These are phyloP conservation scores for Oryza rufipogon DNA, from an alignment of 176 grass and related monocot genomes.

Conservation along the genomic window DNA sequence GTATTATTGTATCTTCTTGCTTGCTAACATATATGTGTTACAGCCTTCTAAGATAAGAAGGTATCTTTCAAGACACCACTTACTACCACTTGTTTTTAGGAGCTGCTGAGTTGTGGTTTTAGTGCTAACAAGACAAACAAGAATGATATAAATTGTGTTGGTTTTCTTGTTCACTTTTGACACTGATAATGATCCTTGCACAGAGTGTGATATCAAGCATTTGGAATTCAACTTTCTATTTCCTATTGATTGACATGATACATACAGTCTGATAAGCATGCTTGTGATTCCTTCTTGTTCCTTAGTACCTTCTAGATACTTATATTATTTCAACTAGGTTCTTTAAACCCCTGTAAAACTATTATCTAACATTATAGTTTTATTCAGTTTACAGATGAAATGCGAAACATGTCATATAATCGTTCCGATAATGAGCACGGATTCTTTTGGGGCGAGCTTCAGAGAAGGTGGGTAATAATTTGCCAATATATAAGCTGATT, in stretches of 20 bases:
- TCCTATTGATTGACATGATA: too few relatives aligned
- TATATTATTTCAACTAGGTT: not conserved
- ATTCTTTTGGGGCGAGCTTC: conserved; percentile 41
- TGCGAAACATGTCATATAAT: conserved; percentile 33
- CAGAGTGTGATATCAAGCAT: not conserved
- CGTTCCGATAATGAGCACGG: conserved; percentile 46
- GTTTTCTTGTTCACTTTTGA: conserved; percentile 5
- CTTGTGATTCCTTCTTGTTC: not conserved
- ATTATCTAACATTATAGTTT: conserved; percentile 43
- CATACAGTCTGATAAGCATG: not conserved
- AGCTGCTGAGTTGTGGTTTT: not conserved
- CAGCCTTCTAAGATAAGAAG: too few relatives aligned
- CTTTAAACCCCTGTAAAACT: conserved; percentile 19
- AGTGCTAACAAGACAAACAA: not conserved
- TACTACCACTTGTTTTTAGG: not conserved
- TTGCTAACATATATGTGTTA: too few relatives aligned
- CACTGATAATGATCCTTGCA: not conserved
- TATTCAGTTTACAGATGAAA: conserved; percentile 55
- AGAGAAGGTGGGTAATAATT: conserved; percentile 41
- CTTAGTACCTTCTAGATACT: not conserved
- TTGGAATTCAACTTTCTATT: too few relatives aligned
- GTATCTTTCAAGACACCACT: too few relatives aligned
- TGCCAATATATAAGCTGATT: conserved; percentile 7
- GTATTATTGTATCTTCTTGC: too few relatives aligned
- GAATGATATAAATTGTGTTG: not conserved